A percentile compares a stretch with the other conserved stretches of the same genome.
Conservation (phyloP, 306 rosid genomes). For the Vigna hirtella region DNA sequence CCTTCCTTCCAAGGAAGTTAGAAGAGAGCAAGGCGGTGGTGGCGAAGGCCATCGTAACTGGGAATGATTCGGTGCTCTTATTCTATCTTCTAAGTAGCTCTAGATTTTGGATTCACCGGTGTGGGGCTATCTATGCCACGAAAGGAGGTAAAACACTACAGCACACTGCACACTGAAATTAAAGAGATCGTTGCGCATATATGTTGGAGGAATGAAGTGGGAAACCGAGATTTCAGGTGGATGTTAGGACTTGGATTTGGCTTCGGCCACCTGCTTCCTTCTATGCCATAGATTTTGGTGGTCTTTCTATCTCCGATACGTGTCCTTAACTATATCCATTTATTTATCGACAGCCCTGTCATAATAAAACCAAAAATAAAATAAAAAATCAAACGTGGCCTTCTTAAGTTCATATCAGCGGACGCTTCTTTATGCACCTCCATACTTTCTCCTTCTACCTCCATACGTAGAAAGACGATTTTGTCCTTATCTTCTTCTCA, state of each 20-base stretch:
- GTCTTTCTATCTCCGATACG: constrained; percentile 50
- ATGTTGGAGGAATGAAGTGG: background rate
- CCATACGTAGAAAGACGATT: too few relatives aligned
- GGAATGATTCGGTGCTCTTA: background rate
- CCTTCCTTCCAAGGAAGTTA: constrained; percentile 60
- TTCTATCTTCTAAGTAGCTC: background rate
- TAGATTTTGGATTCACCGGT: background rate
- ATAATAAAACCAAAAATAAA: background rate
- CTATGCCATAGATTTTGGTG: constrained; percentile 52
- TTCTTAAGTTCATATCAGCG: background rate
- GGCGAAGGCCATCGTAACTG: constrained; percentile 65
- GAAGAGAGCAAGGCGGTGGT: constrained; percentile 71
- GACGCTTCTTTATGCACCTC: too few relatives aligned
- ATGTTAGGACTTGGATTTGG: background rate
- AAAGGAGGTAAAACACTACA: background rate
- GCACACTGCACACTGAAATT: background rate
- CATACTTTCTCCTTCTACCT: too few relatives aligned
- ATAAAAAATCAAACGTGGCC: background rate
- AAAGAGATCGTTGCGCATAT: background rate
- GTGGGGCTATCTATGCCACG: background rate
- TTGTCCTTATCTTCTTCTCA: too few relatives aligned
- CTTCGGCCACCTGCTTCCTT: constrained; percentile 30
- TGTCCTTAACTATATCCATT: constrained; percentile 46
- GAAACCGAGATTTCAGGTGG: background rate
- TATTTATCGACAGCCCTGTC: background rate